Evolutionary conservation across 345 rosid species (phyloP), one percentile per base, ranked within the genome.

Genomic region (Salix dunnii): DNA sequence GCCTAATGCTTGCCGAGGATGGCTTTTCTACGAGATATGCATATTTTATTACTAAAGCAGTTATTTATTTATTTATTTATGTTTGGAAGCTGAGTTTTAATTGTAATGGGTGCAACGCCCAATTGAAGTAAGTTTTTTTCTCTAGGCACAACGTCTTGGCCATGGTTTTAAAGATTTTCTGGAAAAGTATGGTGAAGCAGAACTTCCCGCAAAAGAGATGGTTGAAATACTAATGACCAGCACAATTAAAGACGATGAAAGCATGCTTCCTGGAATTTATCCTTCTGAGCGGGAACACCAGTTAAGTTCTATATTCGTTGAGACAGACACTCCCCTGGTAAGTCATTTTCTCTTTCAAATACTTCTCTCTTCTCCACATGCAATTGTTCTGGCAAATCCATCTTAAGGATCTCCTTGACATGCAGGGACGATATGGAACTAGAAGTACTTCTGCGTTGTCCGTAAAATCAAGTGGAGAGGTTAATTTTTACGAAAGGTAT

Each of bases 381-480:
- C 20, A 17, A 14, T 25, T 27, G 51, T 5, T n/a, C 62, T 5
- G 30, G 33, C 58, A 6, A 4, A 33, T 18, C 5, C 2, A 18
- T 33, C 74, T 79, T 20, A 64, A 11, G 14, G 1, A 4, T 70
- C 20, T 21, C 1, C 53, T 36, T 25, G 40, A 33, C 58, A 25
- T 68, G 75, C 82, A 90, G 96, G 94, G 96, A 31, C 84, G 76
- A 38, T 88, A 85, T 77, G 94, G 97, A 73, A 93, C 94, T 17
- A 87, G 96, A 86, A 93, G 93, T 85, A 92, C 77, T 60, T 86
- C 92, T 0, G 88, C 87, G 0, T 53, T 91, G 79, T 81, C 77
- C 53, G 87, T 87, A 78, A 86, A 79, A 78, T 70, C 87, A 18
- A 80, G 55, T 62, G 87, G 96, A 69, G 87, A 84, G 75, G 84